Conservation (phyloP, 768 basidiomycete species). For the Steccherinum ochraceum region DNA sequence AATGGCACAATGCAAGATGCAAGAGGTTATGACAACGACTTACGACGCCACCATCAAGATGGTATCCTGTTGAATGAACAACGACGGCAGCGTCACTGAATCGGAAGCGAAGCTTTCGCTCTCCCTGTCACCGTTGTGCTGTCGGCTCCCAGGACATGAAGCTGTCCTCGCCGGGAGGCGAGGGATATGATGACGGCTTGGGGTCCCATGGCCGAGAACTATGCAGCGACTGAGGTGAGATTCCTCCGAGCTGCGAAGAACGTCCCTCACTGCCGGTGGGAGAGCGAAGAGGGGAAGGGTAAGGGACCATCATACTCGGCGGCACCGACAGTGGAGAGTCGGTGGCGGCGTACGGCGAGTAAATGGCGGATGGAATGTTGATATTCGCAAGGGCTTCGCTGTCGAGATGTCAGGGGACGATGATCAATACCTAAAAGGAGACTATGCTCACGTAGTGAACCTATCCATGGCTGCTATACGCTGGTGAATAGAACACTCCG, state of each 20-base stretch:
- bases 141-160: constrained; percentile 61
- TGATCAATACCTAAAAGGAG: neutral
- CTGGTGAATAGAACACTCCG: constrained; percentile 33
- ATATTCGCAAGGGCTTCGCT: constrained; percentile 12
- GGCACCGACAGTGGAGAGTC: neutral
- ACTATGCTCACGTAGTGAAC: constrained; percentile 50
- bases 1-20: neutral
- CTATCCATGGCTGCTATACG: constrained; percentile 44
- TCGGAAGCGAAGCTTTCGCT: neutral
- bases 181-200: constrained; percentile 24
- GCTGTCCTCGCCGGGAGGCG: constrained; percentile 42
- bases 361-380: constrained; percentile 1
- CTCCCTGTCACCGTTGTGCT: neutral
- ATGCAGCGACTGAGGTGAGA: constrained; percentile 15
- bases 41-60: neutral
- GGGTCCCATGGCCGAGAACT: constrained; percentile 12
- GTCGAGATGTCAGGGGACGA: neutral
- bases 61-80: neutral
- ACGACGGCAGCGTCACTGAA: neutral
- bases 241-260: neutral
- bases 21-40: neutral
- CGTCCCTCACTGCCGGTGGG: neutral
- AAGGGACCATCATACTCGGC: neutral
- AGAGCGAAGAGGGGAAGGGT: neutral
- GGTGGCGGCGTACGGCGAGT: constrained; percentile 4